A percentile compares a stretch with the other conserved stretches of the same genome.
These are phyloP conservation scores for Phytomonas sp. DNA, from an alignment of 208 protist species.

Conservation along the genomic window DNA sequence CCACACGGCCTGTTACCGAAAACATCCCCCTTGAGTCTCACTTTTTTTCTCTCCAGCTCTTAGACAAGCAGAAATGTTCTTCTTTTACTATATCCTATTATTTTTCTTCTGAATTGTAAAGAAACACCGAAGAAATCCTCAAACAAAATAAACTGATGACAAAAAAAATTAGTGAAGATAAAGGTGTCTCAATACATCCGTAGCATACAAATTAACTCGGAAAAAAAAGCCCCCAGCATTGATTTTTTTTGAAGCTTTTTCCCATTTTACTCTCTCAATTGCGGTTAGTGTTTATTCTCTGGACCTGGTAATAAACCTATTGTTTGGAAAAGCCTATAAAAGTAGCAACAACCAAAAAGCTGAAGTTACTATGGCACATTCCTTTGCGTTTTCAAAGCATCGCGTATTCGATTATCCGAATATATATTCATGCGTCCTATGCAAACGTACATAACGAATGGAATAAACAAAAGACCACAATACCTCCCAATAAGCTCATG, in stretches of 20 bases:
- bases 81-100: background rate
- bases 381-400: constrained; percentile 15
- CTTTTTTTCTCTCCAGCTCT: background rate
- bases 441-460: constrained; percentile 61
- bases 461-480: constrained; percentile 61
- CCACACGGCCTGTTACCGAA: constrained; percentile 57
- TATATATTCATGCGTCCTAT: constrained; percentile 56
- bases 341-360: constrained; percentile 4
- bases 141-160: background rate
- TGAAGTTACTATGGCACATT: background rate
- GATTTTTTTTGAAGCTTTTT: background rate
- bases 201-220: background rate
- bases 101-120: constrained; percentile 4
- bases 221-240: background rate
- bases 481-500: constrained; percentile 72
- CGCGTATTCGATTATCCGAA: constrained; percentile 30
- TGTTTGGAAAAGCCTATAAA: background rate
- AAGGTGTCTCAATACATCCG: background rate
- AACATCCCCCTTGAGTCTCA: constrained; percentile 30
- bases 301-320: background rate
- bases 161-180: background rate
- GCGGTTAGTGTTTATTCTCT: background rate
- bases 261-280: background rate
- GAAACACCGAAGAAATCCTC: background rate
- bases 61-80: background rate